phyloP scores from a whole-genome alignment of 2,329 filamentous ascomycete species.

The Hyphodiscus sp. region DNA sequence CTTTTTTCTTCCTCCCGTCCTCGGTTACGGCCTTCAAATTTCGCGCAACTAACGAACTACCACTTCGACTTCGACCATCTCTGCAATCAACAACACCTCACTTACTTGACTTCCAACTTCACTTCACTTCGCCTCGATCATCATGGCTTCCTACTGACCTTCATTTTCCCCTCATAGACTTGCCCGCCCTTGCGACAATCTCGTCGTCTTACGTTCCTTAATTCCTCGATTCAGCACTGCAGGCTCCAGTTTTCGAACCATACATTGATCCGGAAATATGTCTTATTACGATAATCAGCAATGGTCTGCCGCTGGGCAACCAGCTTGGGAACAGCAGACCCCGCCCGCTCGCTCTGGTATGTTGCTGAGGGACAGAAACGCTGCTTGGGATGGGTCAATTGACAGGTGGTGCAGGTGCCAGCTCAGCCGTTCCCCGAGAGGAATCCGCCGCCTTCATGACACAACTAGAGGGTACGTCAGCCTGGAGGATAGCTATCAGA shows the following conservation, averaged over 20 bases:
- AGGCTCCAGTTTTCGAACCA: constrained; percentile 29
- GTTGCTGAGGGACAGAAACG: constrained; percentile 18
- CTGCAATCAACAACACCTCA: no score
- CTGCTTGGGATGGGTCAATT: constrained; percentile 17
- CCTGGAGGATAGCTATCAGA: not conserved
- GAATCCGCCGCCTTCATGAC: constrained; percentile 74
- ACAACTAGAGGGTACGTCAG: constrained; percentile 78
- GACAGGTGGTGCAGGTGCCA: constrained; percentile 52
- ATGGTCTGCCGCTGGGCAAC: constrained; percentile 52
- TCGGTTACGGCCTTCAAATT: not conserved
- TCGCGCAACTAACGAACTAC: no score
- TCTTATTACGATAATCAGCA: constrained; percentile 64
- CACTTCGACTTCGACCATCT: not conserved
- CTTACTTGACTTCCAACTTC: not conserved
- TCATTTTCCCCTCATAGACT: not conserved
- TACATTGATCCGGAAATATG: constrained; percentile 39
- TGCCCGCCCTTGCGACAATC: constrained; percentile 15
- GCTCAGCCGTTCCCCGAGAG: constrained; percentile 66
- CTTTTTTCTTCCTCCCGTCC: not conserved
- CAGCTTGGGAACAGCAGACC: constrained; percentile 66
- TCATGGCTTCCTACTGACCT: not conserved
- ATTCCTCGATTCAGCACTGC: constrained; percentile 23
- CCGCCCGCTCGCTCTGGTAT: constrained; percentile 68
- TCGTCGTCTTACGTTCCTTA: constrained; percentile 30
- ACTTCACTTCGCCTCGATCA: not conserved